A percentile compares a stretch with the other conserved stretches of the same genome.
Conservation (phyloP, 306 rosid species). For the Quercus parvula region DNA sequence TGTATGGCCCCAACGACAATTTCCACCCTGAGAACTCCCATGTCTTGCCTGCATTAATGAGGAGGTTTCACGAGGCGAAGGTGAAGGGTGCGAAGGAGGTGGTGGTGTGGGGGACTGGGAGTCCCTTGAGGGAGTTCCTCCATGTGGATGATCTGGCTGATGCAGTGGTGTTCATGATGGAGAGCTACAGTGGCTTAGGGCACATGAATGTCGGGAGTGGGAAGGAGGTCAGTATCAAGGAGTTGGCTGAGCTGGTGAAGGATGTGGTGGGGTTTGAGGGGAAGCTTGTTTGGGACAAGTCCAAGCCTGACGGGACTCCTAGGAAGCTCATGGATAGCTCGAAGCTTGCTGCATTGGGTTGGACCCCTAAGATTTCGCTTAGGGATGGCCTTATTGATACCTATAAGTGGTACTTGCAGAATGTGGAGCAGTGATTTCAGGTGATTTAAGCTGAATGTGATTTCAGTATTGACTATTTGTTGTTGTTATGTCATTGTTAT, state of each 20-base stretch:
- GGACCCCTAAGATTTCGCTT: conserved; percentile 83
- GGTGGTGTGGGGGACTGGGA: conserved; percentile 95
- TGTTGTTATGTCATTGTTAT: conserved; percentile 17
- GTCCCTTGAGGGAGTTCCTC: conserved; percentile 91
- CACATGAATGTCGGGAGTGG: conserved; percentile 95
- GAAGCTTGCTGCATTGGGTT: conserved; percentile 70
- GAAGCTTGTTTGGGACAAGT: conserved; percentile 78
- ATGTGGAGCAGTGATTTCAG: conserved; percentile 53
- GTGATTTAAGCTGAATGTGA: conserved; percentile 26
- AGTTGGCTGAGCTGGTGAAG: conserved; percentile 80
- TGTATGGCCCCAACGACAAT: conserved; percentile 81
- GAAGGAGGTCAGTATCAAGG: conserved; percentile 83
- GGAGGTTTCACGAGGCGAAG: conserved; percentile 94
- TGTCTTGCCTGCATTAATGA: conserved; percentile 86
- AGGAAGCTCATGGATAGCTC: conserved; percentile 96
- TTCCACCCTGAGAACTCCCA: conserved; percentile 93
- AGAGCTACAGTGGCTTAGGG: conserved; percentile 64
- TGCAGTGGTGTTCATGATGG: conserved; percentile 76
- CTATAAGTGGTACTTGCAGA: conserved; percentile 82
- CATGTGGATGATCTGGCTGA: conserved; percentile 92
- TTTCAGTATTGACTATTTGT: conserved; percentile 14
- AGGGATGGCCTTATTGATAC: conserved; percentile 90
- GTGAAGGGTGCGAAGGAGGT: conserved; percentile 69
- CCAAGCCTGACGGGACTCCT: conserved; percentile 96
- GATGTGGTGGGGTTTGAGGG: conserved; percentile 92